Percentiles rank a stretch among this genome's conserved stretches.
These are phyloP conservation scores for Cerioporus squamosus DNA, from an alignment of 1,284 basidiomycete genomes.

Conservation along the genomic window DNA sequence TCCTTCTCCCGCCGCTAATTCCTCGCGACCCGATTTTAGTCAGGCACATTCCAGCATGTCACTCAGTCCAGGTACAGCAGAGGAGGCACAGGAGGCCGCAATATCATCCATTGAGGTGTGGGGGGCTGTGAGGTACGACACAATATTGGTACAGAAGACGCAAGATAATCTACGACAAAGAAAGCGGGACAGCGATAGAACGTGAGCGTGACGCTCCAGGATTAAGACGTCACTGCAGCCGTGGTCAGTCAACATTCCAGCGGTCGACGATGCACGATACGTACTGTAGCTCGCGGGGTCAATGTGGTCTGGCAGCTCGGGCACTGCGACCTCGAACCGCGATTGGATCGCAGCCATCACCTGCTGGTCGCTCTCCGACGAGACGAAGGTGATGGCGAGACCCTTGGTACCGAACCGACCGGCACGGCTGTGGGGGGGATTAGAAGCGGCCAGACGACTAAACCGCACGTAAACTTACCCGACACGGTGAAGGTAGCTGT, in stretches of 20 bases:
- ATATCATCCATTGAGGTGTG: conserved; percentile 26
- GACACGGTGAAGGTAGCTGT: conserved; percentile 98
- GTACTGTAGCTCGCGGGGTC: conserved; percentile 87
- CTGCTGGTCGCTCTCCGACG: conserved; percentile 90
- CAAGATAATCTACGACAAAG: conserved; percentile 23
- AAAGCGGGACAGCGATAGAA: conserved; percentile 18
- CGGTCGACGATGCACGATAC: conserved; percentile 38
- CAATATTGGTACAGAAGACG: conserved; percentile 24
- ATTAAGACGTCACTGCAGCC: conserved; percentile 44
- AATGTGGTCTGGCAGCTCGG: conserved; percentile 91
- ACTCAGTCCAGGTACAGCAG: not conserved
- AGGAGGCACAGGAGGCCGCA: not conserved
- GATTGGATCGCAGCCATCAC: conserved; percentile 93
- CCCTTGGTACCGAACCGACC: conserved; percentile 99
- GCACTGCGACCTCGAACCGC: conserved; percentile 92
- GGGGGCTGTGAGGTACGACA: conserved; percentile 5
- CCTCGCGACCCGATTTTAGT: not conserved
- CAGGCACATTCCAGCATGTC: not conserved
- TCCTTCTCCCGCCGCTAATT: not conserved
- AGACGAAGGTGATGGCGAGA: conserved; percentile 97
- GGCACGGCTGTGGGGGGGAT: conserved; percentile 69
- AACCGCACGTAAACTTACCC: conserved; percentile 54
- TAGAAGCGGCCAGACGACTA: not conserved
- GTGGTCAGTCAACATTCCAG: not conserved
- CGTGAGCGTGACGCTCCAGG: conserved; percentile 6